Conservation (phyloP, 148 eudicot species). For the Linanthus parryae region DNA sequence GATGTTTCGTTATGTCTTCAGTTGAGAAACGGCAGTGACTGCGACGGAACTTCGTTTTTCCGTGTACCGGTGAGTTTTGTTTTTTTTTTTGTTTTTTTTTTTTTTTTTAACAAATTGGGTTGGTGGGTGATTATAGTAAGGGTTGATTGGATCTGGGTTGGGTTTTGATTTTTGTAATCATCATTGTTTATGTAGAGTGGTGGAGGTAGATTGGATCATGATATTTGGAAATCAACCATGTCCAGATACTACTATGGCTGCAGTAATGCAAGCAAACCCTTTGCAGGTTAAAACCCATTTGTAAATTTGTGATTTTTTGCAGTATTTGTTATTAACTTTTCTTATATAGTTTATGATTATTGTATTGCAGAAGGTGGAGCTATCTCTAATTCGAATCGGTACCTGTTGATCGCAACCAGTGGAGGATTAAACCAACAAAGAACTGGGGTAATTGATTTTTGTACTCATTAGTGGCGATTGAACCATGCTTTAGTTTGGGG, state of each 20-base stretch:
- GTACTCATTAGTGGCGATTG: too few species aligned
- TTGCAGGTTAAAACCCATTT: slow-evolving; percentile 36
- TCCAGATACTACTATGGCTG: slow-evolving; percentile 73
- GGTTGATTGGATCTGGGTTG: slow-evolving; percentile 36
- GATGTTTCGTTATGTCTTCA: slow-evolving; percentile 1
- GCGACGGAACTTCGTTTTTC: slow-evolving; percentile 23
- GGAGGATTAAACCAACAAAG: slow-evolving; percentile 98
- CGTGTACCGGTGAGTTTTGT: slow-evolving; percentile 77
- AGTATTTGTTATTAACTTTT: slow-evolving; percentile 9
- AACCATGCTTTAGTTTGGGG: too few species aligned
- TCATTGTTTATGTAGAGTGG: slow-evolving; percentile 29
- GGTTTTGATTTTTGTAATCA: slow-evolving; percentile 9
- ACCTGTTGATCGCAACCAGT: slow-evolving; percentile 79
- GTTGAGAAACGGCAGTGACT: slow-evolving; percentile 17
- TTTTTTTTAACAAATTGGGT: not conserved
- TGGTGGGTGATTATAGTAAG: too few species aligned
- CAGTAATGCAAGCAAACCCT: slow-evolving; percentile 60
- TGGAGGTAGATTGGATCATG: slow-evolving; percentile 48
- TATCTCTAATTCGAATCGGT: slow-evolving; percentile 54
- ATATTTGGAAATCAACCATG: slow-evolving; percentile 67
- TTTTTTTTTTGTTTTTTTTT: not conserved
- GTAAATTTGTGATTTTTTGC: not conserved
- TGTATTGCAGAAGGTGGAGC: slow-evolving; percentile 51
- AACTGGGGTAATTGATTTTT: slow-evolving; percentile 80
- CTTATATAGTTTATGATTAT: not conserved